Conservation (phyloP, 306 rosid genomes). For the Elaeagnus macrophylla region DNA sequence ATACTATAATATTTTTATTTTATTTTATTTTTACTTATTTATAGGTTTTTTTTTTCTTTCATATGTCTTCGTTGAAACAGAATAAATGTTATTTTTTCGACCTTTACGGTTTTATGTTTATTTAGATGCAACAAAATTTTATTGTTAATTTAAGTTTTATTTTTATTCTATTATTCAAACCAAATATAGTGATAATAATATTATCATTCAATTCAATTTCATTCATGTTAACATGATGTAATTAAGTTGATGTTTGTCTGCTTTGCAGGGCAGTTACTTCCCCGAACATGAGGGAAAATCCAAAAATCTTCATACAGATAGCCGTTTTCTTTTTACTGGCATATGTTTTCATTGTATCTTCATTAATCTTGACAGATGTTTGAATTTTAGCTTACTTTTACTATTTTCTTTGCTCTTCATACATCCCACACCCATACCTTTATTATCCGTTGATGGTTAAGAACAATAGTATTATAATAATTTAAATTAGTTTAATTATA, state of each 20-base stretch:
- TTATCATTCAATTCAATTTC: no score
- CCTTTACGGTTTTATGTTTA: no score
- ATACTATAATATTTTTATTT: no score
- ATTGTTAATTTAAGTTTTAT: conserved; percentile 1
- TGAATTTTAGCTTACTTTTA: conserved; percentile 22
- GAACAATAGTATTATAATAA: background rate
- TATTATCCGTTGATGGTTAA: background rate
- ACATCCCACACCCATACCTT: conserved; percentile 1
- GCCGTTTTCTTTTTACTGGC: conserved; percentile 90
- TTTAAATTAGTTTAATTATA: no score
- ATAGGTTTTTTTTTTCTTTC: no score
- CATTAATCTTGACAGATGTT: conserved; percentile 78
- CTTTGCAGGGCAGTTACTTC: conserved; percentile 89
- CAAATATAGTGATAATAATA: no score
- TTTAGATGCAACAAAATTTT: conserved; percentile 4
- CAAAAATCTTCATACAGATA: conserved; percentile 79
- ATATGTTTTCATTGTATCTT: conserved; percentile 90
- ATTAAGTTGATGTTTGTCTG: background rate
- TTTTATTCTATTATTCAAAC: no score
- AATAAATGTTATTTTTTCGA: no score
- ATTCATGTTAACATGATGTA: no score
- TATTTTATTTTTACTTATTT: no score
- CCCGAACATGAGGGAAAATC: conserved; percentile 96
- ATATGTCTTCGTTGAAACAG: no score
- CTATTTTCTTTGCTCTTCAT: conserved; percentile 2